A percentile compares a stretch with the other conserved stretches of the same genome.
Evolutionary conservation across 345 rosid species (phyloP).

Genomic region (Hibiscus tridactylites): DNA sequence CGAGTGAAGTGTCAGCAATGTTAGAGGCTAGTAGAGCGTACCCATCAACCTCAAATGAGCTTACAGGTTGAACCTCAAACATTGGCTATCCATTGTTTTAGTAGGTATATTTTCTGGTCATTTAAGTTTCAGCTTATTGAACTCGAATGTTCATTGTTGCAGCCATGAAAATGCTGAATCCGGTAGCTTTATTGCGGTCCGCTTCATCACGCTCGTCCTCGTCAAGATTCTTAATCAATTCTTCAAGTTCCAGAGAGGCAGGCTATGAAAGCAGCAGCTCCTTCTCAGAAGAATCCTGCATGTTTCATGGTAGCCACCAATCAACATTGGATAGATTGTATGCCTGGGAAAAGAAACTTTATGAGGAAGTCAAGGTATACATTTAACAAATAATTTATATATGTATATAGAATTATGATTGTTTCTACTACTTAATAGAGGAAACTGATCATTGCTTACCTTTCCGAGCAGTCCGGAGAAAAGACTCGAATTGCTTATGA

Average conservation of each 20-base stretch:
- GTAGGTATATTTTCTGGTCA: neutral
- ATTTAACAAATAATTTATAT: neutral
- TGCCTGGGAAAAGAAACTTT: constrained; percentile 97
- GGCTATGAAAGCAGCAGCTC: constrained; percentile 50
- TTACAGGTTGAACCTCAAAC: constrained; percentile 45
- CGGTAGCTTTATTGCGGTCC: constrained; percentile 82
- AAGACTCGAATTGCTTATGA: constrained; percentile 64
- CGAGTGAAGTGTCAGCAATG: constrained; percentile 65
- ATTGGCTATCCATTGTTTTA: neutral
- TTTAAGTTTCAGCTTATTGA: neutral
- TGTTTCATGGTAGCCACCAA: constrained; percentile 66
- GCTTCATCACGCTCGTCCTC: constrained; percentile 87
- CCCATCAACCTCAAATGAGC: constrained; percentile 48
- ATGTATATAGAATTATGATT: neutral
- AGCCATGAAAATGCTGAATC: constrained; percentile 89
- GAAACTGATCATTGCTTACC: constrained; percentile 7
- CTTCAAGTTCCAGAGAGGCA: constrained; percentile 51
- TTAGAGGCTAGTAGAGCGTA: constrained; percentile 73
- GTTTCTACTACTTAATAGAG: neutral
- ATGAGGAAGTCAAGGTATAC: constrained; percentile 78
- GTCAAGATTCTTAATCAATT: constrained; percentile 58
- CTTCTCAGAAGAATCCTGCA: constrained; percentile 53
- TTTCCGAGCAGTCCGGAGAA: constrained; percentile 60
- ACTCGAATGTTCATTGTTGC: constrained; percentile 18
- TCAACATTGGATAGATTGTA: constrained; percentile 75